Evolutionary conservation across 2,329 filamentous ascomycete species (phyloP), one percentile per base, ranked within the genome.

Genomic region (Pestalotiopsis sp.): DNA sequence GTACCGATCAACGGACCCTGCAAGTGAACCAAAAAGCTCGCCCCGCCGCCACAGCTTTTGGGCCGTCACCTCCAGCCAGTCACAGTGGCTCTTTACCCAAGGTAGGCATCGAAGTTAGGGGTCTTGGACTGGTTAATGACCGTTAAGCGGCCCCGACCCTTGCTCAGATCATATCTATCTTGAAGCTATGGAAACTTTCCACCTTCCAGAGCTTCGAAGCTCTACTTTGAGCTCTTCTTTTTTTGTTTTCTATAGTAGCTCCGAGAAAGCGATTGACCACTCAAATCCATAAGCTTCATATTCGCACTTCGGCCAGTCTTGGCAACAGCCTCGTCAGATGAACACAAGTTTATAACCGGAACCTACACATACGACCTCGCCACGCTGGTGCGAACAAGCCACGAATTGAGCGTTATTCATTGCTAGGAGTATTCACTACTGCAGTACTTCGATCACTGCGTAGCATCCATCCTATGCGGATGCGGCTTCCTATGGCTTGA

Each of bases 141-240:
- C 38, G 25, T 39, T 25, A 64, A 14, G 36, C 61, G 20, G 39
- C 61, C 61, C 61, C 61, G 4, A 31, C 39, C 61, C 61, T 41
- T 64, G 61, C 61, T 64, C 61, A 64, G 61, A 64, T 64, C 61
- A 62, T 14, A 20, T 12, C n/a, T 36, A 39, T 14, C 9, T 11
- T 14, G 11, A n/a, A 27, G 27, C 7, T 20, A 23, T 20, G 39
- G 39, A 49, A 31, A 25, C 4, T 64, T 25, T 25, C 39, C 14
- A 45, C 14, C 38, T 36, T 36, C 31, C 31, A 36, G 31, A 39
- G 36, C 39, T 52, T 64, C 4, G 45, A 52, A 52, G 45, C 45
- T 52, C 17, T n/a, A 9, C 17, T 4, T 52, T 52, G 17, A 36
- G 31, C 31, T 36, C 31, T 36, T 36, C 7, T 36, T 36, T 36